Conservation (phyloP, 2,329 filamentous ascomycete genomes). For the Alternaria longipes region DNA sequence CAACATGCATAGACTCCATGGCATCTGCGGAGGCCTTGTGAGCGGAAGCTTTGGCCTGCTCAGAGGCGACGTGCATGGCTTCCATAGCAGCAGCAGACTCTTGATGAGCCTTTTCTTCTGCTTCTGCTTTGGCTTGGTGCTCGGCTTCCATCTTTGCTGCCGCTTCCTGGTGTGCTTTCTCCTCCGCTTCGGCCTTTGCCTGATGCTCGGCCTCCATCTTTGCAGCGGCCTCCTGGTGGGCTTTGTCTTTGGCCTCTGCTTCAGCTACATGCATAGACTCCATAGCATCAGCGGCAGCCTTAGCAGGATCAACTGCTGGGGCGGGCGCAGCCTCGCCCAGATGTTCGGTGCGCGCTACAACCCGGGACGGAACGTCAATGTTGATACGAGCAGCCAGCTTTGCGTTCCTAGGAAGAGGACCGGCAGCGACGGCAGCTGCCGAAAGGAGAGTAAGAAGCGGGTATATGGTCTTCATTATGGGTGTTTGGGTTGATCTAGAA, state of each 20-base stretch:
- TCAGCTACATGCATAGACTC: slow-evolving; percentile 29
- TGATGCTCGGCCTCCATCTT: slow-evolving; percentile 28
- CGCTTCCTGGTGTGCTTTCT: slow-evolving; percentile 26
- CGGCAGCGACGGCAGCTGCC: slow-evolving; percentile 29
- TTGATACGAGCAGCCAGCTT: slow-evolving; percentile 7
- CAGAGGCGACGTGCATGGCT: slow-evolving; percentile 21
- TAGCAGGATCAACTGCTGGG: slow-evolving; percentile 17
- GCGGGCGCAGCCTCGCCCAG: slow-evolving; percentile 16
- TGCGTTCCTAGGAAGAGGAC: slow-evolving; percentile 25
- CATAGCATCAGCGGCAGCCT: slow-evolving; percentile 19
- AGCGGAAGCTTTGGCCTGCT: slow-evolving; percentile 18
- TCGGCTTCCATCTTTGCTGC: slow-evolving; percentile 18
- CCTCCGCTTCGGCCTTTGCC: slow-evolving; percentile 29
- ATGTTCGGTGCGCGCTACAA: slow-evolving; percentile 25
- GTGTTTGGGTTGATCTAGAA: background rate
- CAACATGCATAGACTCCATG: slow-evolving; percentile 24
- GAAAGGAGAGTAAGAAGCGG: slow-evolving; percentile 35
- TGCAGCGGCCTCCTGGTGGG: slow-evolving; percentile 25
- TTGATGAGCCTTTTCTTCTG: slow-evolving; percentile 17
- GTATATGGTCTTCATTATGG: slow-evolving; percentile 39
- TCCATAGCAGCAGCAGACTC: slow-evolving; percentile 22
- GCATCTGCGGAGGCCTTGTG: slow-evolving; percentile 23
- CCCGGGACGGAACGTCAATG: slow-evolving; percentile 15
- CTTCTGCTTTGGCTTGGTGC: slow-evolving; percentile 18
- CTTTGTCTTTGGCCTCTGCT: slow-evolving; percentile 29